These are phyloP conservation scores for Kodamaea derodonti DNA, from an alignment of 1,139 yeast species.

Conservation along the genomic window DNA sequence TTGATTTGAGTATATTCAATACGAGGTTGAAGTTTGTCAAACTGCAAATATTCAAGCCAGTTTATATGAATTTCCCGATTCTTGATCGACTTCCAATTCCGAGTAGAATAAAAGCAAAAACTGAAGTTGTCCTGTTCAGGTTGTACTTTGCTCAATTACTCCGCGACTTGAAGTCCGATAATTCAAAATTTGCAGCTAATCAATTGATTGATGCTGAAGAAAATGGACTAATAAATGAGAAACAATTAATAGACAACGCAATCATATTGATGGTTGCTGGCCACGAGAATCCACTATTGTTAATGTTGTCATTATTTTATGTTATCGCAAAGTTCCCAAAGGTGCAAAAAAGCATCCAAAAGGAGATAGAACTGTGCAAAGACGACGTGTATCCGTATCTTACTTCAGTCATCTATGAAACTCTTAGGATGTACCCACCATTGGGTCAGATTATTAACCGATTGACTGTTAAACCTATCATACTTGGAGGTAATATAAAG, in stretches of 20 bases:
- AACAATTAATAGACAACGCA: conserved; percentile 55
- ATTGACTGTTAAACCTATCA: conserved; percentile 32
- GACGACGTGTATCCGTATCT: conserved; percentile 15
- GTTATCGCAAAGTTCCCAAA: conserved; percentile 38
- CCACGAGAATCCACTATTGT: conserved; percentile 59
- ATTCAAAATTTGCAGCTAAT: conserved; percentile 23
- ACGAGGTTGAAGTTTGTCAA: conserved; percentile 32
- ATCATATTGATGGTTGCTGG: conserved; percentile 58
- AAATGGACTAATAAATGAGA: conserved; percentile 32
- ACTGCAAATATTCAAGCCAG: conserved; percentile 52
- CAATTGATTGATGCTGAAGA: conserved; percentile 36
- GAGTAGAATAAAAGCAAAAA: conserved; percentile 41
- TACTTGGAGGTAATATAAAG: conserved; percentile 37
- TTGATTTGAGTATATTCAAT: conserved; percentile 33
- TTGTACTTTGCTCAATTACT: conserved; percentile 25
- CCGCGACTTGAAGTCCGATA: conserved; percentile 16
- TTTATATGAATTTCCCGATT: conserved; percentile 52
- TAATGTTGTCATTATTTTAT: conserved; percentile 47
- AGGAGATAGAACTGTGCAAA: conserved; percentile 17
- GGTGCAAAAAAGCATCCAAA: conserved; percentile 35
- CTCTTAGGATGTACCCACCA: conserved; percentile 54
- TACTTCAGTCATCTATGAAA: conserved; percentile 43
- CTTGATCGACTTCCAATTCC: conserved; percentile 51
- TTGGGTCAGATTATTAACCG: conserved; percentile 57
- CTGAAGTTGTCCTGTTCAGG: conserved; percentile 43